Conservation (phyloP, 768 basidiomycete genomes). For the Roridomyces roridus region DNA sequence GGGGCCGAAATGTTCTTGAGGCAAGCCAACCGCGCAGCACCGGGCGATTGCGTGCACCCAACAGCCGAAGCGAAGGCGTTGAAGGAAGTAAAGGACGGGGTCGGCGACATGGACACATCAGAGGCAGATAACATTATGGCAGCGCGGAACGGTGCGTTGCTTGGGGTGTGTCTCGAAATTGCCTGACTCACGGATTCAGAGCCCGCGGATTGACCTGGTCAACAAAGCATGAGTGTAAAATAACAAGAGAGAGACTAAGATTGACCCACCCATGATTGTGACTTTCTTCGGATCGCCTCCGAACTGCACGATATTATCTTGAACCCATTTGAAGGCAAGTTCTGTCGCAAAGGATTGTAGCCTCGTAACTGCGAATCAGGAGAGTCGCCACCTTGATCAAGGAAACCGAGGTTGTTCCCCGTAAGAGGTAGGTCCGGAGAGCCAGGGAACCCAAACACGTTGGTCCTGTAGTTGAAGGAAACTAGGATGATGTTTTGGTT, state of each 20-base stretch:
- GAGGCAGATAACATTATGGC: conserved; percentile 2
- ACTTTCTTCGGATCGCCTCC: not conserved
- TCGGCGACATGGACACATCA: not conserved
- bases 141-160: not conserved
- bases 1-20: conserved; percentile 23
- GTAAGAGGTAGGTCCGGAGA: too few relatives aligned
- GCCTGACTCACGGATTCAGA: not conserved
- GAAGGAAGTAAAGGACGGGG: not conserved
- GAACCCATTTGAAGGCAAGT: conserved; percentile 9
- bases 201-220: not conserved
- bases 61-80: conserved; percentile 3
- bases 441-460: too few relatives aligned
- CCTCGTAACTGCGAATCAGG: too few relatives aligned
- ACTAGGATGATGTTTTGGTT: conserved; percentile 31
- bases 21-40: conserved; percentile 23
- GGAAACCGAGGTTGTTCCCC: too few relatives aligned
- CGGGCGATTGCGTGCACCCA: conserved; percentile 23
- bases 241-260: not conserved
- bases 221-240: not conserved
- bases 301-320: not conserved
- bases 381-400: too few relatives aligned
- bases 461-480: conserved; percentile 26
- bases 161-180: not conserved
- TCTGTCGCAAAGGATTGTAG: too few relatives aligned
- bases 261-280: conserved; percentile 11